Evolutionary conservation across 192 early-diverging fungal species (phyloP), one percentile per base, ranked within the genome.

Genomic region (Umbelopsis ramanniana): DNA sequence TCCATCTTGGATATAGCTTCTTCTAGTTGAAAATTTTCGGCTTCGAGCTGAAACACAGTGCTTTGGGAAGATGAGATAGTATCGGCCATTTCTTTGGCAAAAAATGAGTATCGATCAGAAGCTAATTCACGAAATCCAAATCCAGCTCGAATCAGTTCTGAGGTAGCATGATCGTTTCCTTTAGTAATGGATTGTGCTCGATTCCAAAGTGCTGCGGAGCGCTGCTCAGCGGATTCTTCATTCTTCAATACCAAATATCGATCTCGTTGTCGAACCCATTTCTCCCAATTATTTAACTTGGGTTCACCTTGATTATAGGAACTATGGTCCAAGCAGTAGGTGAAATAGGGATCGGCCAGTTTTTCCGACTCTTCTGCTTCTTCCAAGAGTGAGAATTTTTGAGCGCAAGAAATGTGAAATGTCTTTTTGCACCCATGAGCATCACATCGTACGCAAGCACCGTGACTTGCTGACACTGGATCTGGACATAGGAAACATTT

Each of bases 301-400:
- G 74, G 35, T 57, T 80, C 79, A 5, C 74, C 53, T 6, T 68
- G 52, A 21, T 55, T 38, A 17, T 70, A 33, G 5, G 81, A 72
- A 21, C 84, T 72, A 63, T 85, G 84, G 21, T 79, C 70, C 46
- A 75, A 75, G 69, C 84, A 85, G 67, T 82, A 82, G 71, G 53
- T 76, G 69, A 85, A 85, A 71, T 85, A 85, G 9, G 84, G 84
- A 46, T 85, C 79, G 2, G 84, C 79, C 72, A 85, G 82, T 4
- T 83, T 75, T 19, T 76, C 72, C 22, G 71, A 66, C 23, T 85
- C 82, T 33, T 85, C 84, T 6, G 81, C 69, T 15, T 71, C 78
- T 66, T 85, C 84, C 23, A 83, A 48, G 10, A 83, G 77, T 24
- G 75, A 81, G 19, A 74, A 80, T 14, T 77, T 68, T 46, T 83